Percentiles rank a stretch among this genome's conserved stretches.
Evolutionary conservation across 352 stramenopile species (phyloP).

Genomic region (Globisporangium paroecandrum): DNA sequence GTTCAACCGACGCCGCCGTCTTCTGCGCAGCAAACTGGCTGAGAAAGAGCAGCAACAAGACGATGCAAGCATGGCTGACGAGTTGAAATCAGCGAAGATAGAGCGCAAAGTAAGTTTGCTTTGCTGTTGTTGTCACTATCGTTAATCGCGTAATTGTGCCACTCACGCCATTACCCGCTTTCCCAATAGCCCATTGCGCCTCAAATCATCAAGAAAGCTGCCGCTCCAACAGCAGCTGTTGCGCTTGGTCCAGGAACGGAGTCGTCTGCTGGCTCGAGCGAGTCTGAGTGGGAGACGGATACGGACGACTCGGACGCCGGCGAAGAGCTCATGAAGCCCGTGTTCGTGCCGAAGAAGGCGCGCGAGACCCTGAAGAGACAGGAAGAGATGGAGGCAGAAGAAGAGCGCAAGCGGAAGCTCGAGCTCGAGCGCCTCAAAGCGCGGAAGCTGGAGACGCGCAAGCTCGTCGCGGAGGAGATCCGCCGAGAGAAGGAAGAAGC

Average conservation of each 20-base stretch:
- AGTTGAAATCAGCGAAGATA: not conserved
- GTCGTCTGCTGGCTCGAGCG: slow-evolving; percentile 42
- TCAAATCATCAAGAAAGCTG: slow-evolving; percentile 35
- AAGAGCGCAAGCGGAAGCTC: slow-evolving; percentile 49
- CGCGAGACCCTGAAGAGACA: slow-evolving; percentile 80
- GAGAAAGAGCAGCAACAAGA: slow-evolving; percentile 30
- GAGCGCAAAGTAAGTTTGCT: slow-evolving; percentile 10
- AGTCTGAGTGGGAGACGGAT: slow-evolving; percentile 82
- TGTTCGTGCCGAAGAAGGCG: slow-evolving; percentile 90
- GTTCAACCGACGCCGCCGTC: slow-evolving; percentile 53
- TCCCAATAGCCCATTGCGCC: slow-evolving; percentile 25
- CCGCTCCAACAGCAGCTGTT: not conserved
- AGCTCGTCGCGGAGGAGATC: slow-evolving; percentile 74
- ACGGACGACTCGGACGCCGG: slow-evolving; percentile 68
- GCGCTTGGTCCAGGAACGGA: slow-evolving; percentile 20
- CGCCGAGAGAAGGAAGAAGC: slow-evolving; percentile 60
- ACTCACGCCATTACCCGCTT: not conserved
- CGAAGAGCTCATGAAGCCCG: slow-evolving; percentile 84
- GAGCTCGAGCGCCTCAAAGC: slow-evolving; percentile 43
- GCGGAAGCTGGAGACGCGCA: slow-evolving; percentile 67
- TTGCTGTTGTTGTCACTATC: not conserved
- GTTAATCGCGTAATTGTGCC: not conserved
- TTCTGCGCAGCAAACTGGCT: slow-evolving; percentile 55
- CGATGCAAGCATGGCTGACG: not conserved
- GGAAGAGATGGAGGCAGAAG: slow-evolving; percentile 75